These are phyloP conservation scores for Suhomyces bokatorum DNA, from an alignment of 1,139 yeast species.

Conservation along the genomic window DNA sequence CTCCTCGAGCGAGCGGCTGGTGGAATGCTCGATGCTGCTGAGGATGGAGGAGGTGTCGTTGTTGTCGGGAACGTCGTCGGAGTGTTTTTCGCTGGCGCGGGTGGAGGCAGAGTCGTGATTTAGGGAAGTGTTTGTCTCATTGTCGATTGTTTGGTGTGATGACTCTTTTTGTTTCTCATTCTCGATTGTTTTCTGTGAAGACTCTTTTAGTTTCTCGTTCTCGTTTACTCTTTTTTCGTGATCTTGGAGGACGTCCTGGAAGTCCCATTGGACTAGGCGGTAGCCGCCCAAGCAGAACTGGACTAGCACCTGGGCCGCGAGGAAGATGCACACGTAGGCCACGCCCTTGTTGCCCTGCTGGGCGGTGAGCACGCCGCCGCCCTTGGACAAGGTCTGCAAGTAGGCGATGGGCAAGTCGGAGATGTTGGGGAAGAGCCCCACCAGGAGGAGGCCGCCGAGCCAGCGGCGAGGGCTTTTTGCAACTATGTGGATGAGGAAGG, in stretches of 20 bases:
- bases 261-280: slow-evolving; percentile 70
- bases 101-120: background rate
- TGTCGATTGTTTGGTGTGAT: background rate
- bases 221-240: too few relatives aligned
- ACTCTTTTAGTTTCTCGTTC: too few relatives aligned
- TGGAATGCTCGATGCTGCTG: slow-evolving; percentile 2
- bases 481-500: slow-evolving; percentile 31
- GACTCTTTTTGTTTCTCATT: background rate
- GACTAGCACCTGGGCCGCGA: slow-evolving; percentile 67
- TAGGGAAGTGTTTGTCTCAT: background rate
- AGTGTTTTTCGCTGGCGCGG: background rate
- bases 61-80: background rate
- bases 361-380: slow-evolving; percentile 54
- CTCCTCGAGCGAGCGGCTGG: slow-evolving; percentile 8
- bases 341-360: slow-evolving; percentile 75
- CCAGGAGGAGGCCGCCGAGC: slow-evolving; percentile 74
- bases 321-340: slow-evolving; percentile 80
- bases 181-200: background rate
- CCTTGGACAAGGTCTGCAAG: slow-evolving; percentile 73
- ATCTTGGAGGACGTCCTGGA: slow-evolving; percentile 36
- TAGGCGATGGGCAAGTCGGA: slow-evolving; percentile 90
- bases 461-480: slow-evolving; percentile 66
- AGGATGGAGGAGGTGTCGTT: slow-evolving; percentile 9
- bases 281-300: slow-evolving; percentile 80
- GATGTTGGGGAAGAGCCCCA: slow-evolving; percentile 66